phyloP scores from a whole-genome alignment of 176 grass and related monocot species.

The Alloteropsis semialata region DNA sequence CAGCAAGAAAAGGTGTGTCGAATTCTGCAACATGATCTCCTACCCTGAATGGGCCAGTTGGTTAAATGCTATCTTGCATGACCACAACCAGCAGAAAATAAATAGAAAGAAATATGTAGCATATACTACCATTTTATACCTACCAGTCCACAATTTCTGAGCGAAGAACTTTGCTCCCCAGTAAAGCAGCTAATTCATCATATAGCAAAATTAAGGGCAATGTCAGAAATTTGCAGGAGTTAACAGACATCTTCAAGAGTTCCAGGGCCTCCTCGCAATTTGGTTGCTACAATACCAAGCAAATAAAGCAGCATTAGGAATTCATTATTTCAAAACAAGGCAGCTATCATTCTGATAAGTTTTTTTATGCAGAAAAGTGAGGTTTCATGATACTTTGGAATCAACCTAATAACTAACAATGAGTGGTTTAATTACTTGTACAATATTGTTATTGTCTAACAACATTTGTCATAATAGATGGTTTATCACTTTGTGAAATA shows the following conservation, averaged over 20 bases:
- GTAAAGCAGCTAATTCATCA: slow-evolving; percentile 78
- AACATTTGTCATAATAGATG: too few species aligned
- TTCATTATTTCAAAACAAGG: not conserved
- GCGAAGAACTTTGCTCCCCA: slow-evolving; percentile 58
- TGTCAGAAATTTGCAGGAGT: slow-evolving; percentile 69
- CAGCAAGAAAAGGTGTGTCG: slow-evolving; percentile 72
- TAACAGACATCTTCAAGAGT: slow-evolving; percentile 69
- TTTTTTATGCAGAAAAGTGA: not conserved
- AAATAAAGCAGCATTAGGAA: slow-evolving; percentile 14
- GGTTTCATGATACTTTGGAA: slow-evolving; percentile 20
- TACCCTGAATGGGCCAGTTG: slow-evolving; percentile 47
- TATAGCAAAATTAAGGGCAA: slow-evolving; percentile 78
- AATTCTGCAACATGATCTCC: slow-evolving; percentile 64
- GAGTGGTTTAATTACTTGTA: too few species aligned
- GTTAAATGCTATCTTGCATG: slow-evolving; percentile 11
- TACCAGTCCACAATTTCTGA: slow-evolving; percentile 72
- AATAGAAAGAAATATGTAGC: slow-evolving; percentile 3
- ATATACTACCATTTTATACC: slow-evolving; percentile 16
- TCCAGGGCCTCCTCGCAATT: slow-evolving; percentile 72
- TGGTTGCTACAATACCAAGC: slow-evolving; percentile 58
- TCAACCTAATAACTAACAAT: not conserved
- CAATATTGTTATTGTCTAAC: too few species aligned
- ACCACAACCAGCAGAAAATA: slow-evolving; percentile 10
- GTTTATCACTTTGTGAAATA: slow-evolving; percentile 14
- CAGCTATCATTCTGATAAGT: not conserved